Conservation (phyloP, 1,284 basidiomycete species). For the Ustilago nuda region DNA sequence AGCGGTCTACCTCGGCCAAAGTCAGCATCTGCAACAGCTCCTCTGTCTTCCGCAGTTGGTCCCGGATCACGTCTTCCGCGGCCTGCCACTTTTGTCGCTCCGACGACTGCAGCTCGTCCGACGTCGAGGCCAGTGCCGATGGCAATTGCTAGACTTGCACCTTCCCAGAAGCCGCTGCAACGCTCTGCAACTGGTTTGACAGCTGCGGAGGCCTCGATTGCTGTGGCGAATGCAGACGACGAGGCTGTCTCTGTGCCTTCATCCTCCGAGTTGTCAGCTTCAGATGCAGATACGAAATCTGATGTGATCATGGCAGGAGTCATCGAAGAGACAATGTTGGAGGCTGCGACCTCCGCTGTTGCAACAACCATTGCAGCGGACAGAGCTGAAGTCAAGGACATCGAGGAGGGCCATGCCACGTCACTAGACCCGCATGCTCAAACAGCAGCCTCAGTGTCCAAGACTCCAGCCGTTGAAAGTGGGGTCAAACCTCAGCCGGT, state of each 20-base stretch:
- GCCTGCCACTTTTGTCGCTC: slow-evolving; percentile 20
- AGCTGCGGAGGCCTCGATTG: not conserved
- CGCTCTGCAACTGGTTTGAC: slow-evolving; percentile 2
- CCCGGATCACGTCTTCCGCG: slow-evolving; percentile 41
- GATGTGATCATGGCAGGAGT: slow-evolving; percentile 5
- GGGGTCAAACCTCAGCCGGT: slow-evolving; percentile 3
- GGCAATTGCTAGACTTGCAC: slow-evolving; percentile 39
- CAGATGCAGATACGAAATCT: not conserved
- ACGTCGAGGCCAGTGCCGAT: slow-evolving; percentile 36
- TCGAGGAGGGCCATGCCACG: not conserved
- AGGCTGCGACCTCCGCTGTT: not conserved
- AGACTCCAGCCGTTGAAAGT: not conserved
- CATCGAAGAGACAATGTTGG: not conserved
- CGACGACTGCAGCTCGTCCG: slow-evolving; percentile 1
- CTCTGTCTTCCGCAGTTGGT: slow-evolving; percentile 6
- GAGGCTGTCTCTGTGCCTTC: not conserved
- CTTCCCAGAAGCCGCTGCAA: slow-evolving; percentile 13
- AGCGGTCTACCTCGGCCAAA: slow-evolving; percentile 41
- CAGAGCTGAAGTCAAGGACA: not conserved
- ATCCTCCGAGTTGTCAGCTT: slow-evolving; percentile 5
- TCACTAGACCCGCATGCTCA: not conserved
- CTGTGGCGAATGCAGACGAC: not conserved
- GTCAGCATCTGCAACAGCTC: slow-evolving; percentile 4
- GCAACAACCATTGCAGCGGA: not conserved
- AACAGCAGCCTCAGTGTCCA: not conserved